A percentile compares a stretch with the other conserved stretches of the same genome.
phyloP scores from a whole-genome alignment of 1,284 basidiomycete genomes.

The Boletus nobilissimus region DNA sequence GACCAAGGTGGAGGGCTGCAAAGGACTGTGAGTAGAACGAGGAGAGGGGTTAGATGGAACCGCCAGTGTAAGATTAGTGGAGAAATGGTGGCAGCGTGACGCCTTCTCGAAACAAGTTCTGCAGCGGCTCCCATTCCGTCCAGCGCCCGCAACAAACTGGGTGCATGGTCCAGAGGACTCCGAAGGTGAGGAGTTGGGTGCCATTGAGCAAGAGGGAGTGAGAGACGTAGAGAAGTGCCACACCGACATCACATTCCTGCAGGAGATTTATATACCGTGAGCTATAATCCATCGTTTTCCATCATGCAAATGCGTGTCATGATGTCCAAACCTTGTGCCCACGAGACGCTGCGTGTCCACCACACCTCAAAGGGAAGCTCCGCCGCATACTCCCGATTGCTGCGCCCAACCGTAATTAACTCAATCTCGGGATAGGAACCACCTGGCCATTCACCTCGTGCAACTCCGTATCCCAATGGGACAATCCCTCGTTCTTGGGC shows the following conservation, averaged over 20 bases:
- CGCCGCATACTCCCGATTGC: background rate
- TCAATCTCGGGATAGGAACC: slow-evolving; percentile 17
- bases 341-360: slow-evolving; percentile 17
- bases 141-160: background rate
- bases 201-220: background rate
- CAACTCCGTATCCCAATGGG: slow-evolving; percentile 19
- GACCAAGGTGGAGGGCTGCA: no score
- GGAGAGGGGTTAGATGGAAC: no score
- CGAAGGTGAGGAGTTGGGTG: background rate
- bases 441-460: slow-evolving; percentile 7
- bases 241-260: background rate
- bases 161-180: background rate
- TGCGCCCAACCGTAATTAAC: slow-evolving; percentile 7
- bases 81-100: no score
- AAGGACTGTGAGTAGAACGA: no score
- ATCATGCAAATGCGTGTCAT: slow-evolving; percentile 21
- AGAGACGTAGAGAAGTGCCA: background rate
- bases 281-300: background rate
- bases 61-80: no score
- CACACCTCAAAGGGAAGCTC: slow-evolving; percentile 7
- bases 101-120: background rate
- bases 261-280: background rate
- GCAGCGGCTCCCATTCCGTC: background rate
- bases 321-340: slow-evolving; percentile 19
- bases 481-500: slow-evolving; percentile 1